Base-by-base conservation (phyloP, 2,329 filamentous ascomycete genomes). In the Diaporthe helianthi region DNA sequence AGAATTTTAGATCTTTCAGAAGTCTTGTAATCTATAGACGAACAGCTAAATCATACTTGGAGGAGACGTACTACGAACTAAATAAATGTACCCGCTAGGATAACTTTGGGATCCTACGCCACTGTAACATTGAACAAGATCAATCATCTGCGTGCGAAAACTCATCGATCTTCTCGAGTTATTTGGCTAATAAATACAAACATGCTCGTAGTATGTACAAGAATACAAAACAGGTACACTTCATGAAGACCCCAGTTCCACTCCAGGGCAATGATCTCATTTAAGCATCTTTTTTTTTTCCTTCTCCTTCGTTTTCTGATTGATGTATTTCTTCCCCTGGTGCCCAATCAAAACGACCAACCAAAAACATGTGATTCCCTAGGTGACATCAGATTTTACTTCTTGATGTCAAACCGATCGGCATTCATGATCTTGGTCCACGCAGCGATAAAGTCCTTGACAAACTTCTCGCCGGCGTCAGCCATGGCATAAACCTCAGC, bases 341-440 rank as follows among this genome's bases (percentile, higher is more conserved):
- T 33, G 33, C 1, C 4, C 36, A 17, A 38, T 38, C 13, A 17
- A 12, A 4, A 4, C 13, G 13, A 38, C 15, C 36, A 5, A 38
- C 36, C 4, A 17, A 1, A 15, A 38, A n/a, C n/a, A n/a, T n/a
- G n/a, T n/a, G n/a, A n/a, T n/a, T n/a, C n/a, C n/a, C n/a, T n/a
- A n/a, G n/a, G n/a, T 13, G 6, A 8, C 26, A 29, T 41, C 15
- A 33, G 24, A 3, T 22, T 61, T n/a, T 10, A 5, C 31, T 8
- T 33, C 31, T 58, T 33, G 61, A 68, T 63, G 15, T 93, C 91
- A 75, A 89, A 93, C 15, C 91, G 86, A 77, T 93, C 91, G 68
- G 90, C 77, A 76, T 91, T 90, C 87, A 91, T 90, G 13, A 93
- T 87, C 88, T 93, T 93, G 75, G 83, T 82, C 91, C 91, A 93